Conservation (phyloP, 176 grass and related monocot genomes). For the Ampelocalamus luodianensis region DNA sequence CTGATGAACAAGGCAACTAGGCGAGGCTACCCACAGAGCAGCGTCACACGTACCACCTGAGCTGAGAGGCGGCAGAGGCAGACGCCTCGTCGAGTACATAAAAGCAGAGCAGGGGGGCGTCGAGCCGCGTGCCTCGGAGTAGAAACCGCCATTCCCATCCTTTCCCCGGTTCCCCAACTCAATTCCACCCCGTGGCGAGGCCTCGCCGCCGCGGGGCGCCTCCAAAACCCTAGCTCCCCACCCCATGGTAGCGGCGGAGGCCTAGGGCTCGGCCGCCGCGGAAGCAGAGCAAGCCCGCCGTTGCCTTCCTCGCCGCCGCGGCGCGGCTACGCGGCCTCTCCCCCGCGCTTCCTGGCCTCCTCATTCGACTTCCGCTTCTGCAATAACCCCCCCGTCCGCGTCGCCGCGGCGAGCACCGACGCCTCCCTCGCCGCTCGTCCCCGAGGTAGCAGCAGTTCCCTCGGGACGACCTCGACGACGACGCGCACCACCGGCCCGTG, state of each 20-base stretch:
- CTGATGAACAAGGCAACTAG: slow-evolving; percentile 15
- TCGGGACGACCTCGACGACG: slow-evolving; percentile 35
- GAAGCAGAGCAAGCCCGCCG: slow-evolving; percentile 22
- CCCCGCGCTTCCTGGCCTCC: background rate
- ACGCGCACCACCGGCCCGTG: slow-evolving; percentile 48
- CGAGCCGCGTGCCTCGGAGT: background rate
- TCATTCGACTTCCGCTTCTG: slow-evolving; percentile 45
- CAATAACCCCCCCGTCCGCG: slow-evolving; percentile 41
- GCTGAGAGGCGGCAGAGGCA: background rate
- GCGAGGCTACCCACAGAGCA: background rate
- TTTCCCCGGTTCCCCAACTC: background rate
- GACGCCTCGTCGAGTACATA: slow-evolving; percentile 11
- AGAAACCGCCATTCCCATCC: slow-evolving; percentile 28
- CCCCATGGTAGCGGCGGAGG: background rate
- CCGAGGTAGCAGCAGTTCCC: slow-evolving; percentile 19
- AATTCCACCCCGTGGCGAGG: slow-evolving; percentile 2
- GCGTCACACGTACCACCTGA: slow-evolving; percentile 7
- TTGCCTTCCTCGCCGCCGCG: slow-evolving; percentile 23
- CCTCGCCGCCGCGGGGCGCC: background rate
- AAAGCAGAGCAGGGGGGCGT: background rate
- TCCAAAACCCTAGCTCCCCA: slow-evolving; percentile 47
- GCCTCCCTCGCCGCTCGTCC: too few relatives aligned
- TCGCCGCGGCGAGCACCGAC: too few relatives aligned
- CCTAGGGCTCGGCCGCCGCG: slow-evolving; percentile 24
- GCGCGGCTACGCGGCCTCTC: slow-evolving; percentile 29